phyloP scores from a whole-genome alignment of 2,329 filamentous ascomycete species.

The Coniochaeta hoffmannii region DNA sequence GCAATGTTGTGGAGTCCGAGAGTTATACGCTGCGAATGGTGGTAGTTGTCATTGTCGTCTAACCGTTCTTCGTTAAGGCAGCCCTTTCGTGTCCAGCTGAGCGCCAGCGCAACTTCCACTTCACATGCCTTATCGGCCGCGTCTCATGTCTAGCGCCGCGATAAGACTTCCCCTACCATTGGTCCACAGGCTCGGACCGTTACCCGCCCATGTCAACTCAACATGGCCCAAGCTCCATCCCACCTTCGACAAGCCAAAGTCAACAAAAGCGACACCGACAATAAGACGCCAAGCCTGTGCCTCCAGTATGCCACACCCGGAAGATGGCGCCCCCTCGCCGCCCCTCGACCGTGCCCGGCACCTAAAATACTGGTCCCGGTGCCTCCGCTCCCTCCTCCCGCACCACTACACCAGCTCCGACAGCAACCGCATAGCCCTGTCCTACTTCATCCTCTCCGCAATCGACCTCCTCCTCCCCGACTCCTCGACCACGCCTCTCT shows the following conservation, averaged over 20 bases:
- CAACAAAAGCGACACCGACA: background rate
- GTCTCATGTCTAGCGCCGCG: background rate
- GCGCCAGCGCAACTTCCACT: slow-evolving; percentile 3
- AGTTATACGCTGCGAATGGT: too few relatives aligned
- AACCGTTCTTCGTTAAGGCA: too few relatives aligned
- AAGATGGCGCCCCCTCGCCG: slow-evolving; percentile 17
- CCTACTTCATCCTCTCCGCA: slow-evolving; percentile 81
- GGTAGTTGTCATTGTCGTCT: too few relatives aligned
- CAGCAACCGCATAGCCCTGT: slow-evolving; percentile 82
- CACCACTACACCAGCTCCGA: slow-evolving; percentile 81
- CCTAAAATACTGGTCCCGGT: slow-evolving; percentile 88
- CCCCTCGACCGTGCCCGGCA: slow-evolving; percentile 58
- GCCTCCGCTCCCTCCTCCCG: slow-evolving; percentile 74
- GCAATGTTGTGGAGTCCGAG: too few relatives aligned
- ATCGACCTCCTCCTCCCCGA: slow-evolving; percentile 70
- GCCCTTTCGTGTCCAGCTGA: background rate
- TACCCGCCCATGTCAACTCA: background rate
- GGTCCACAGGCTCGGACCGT: background rate
- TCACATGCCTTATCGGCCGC: slow-evolving; percentile 11
- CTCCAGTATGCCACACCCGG: background rate
- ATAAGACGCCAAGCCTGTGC: background rate
- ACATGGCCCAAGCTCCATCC: background rate
- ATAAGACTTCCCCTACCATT: slow-evolving; percentile 8
- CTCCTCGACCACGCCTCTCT: slow-evolving; percentile 40
- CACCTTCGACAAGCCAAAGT: too few relatives aligned